Evolutionary conservation across 73 alveolate species (phyloP).

Genomic region (Halteria grandinella): DNA sequence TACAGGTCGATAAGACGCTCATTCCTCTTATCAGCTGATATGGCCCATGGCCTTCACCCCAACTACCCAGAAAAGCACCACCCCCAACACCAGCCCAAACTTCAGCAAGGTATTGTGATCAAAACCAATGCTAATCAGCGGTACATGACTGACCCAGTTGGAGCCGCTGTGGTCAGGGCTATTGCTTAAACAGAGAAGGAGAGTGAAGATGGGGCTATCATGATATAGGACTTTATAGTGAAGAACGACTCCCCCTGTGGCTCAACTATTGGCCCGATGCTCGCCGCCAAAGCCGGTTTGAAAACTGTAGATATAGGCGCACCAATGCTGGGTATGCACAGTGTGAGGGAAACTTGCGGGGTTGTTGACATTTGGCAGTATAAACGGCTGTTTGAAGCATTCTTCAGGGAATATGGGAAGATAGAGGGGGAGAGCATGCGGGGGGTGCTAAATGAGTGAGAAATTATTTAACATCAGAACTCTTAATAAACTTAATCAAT

Average conservation of each 20-base stretch:
- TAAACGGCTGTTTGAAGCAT: conserved; percentile 74
- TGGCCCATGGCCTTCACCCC: conserved; percentile 98
- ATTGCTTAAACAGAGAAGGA: conserved; percentile 82
- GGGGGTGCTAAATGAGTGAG: too few relatives aligned
- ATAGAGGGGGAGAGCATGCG: too few relatives aligned
- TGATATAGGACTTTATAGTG: conserved; percentile 95
- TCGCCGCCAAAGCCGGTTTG: conserved; percentile 95
- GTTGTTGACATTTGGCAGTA: conserved; percentile 87
- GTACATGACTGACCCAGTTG: conserved; percentile 94
- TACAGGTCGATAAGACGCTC: conserved; percentile 78
- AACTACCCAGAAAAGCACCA: conserved; percentile 96
- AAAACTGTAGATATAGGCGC: conserved; percentile 98
- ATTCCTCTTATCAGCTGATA: conserved; percentile 93
- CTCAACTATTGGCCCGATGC: conserved; percentile 96
- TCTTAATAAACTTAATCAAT: too few relatives aligned
- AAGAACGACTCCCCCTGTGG: conserved; percentile 97
- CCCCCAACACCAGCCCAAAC: conserved; percentile 84
- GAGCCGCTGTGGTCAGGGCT: conserved; percentile 86
- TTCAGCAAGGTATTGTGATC: conserved; percentile 94
- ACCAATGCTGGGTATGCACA: conserved; percentile 97
- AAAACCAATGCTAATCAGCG: conserved; percentile 93
- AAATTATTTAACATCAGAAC: too few relatives aligned
- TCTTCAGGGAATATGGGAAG: conserved; percentile 63
- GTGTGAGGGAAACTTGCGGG: conserved; percentile 96
- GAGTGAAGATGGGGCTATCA: conserved; percentile 88